A percentile compares a stretch with the other conserved stretches of the same genome.
phyloP scores from a whole-genome alignment of 164 flowering plant species.

The Chimonanthus praecox region DNA sequence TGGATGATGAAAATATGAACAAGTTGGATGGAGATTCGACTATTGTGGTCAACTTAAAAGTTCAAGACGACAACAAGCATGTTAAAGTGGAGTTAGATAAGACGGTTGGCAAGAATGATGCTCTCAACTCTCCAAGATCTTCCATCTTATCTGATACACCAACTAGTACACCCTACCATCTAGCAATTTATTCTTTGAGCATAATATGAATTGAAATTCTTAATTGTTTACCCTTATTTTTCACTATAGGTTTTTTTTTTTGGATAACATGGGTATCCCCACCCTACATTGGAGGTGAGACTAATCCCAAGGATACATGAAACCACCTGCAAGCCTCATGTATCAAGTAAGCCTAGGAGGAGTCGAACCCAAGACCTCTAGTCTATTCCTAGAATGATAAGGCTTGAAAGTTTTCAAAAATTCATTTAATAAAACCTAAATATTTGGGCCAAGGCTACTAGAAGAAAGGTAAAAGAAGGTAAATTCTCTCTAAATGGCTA shows the following conservation, averaged over 20 bases:
- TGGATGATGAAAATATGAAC: constrained; percentile 38
- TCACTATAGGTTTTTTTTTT: background rate
- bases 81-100: constrained; percentile 34
- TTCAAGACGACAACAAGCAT: constrained; percentile 33
- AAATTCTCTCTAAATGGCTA: too few species aligned
- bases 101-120: constrained; percentile 45
- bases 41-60: constrained; percentile 48
- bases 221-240: background rate
- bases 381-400: too few species aligned
- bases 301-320: too few species aligned
- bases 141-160: constrained; percentile 36
- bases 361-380: too few species aligned
- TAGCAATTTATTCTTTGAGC: background rate
- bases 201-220: background rate
- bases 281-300: too few species aligned
- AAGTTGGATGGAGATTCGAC: constrained; percentile 16
- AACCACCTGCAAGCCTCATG: too few species aligned
- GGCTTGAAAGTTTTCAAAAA: too few species aligned
- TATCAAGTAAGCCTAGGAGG: too few species aligned
- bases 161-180: background rate
- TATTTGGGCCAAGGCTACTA: too few species aligned
- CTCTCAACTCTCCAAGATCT: constrained; percentile 37
- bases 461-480: too few species aligned
- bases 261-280: too few species aligned
- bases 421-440: too few species aligned